Evolutionary conservation across 2,329 filamentous ascomycete genomes (phyloP).

Genomic region (Dichotomopilus funicola): DNA sequence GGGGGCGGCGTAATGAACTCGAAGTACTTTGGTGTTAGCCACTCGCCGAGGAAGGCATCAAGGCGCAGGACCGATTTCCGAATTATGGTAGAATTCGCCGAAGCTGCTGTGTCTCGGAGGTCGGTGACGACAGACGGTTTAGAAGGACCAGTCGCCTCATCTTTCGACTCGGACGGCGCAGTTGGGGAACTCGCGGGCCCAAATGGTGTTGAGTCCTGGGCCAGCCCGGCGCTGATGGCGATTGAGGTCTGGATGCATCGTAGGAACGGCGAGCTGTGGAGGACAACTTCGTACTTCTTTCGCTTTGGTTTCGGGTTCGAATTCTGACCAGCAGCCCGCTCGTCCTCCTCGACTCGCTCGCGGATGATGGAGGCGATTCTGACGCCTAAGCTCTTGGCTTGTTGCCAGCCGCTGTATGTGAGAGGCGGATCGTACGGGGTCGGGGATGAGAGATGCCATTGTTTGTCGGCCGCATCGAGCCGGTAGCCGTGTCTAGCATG

Average conservation of each 20-base stretch:
- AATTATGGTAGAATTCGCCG: conserved; percentile 23
- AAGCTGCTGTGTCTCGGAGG: not conserved
- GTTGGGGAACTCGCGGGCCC: conserved; percentile 4
- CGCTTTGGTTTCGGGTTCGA: conserved; percentile 28
- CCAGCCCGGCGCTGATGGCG: conserved; percentile 78
- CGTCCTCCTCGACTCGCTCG: conserved; percentile 42
- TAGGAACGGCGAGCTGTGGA: conserved; percentile 91
- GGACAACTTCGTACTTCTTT: conserved; percentile 67
- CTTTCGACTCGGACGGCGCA: conserved; percentile 24
- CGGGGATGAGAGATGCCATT: conserved; percentile 89
- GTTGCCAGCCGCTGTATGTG: conserved; percentile 89
- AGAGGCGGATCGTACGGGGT: conserved; percentile 94
- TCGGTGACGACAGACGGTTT: conserved; percentile 17
- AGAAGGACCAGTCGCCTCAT: conserved; percentile 23
- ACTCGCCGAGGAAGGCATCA: conserved; percentile 91
- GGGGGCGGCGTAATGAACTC: conserved; percentile 88
- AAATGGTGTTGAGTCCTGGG: conserved; percentile 46
- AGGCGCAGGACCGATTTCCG: conserved; percentile 65
- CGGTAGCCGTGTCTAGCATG: conserved; percentile 73
- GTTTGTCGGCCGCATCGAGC: conserved; percentile 87
- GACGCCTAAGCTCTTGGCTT: conserved; percentile 72
- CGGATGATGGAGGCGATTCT: conserved; percentile 71
- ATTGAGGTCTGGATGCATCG: conserved; percentile 90
- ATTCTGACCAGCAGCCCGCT: conserved; percentile 31
- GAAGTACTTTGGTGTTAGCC: conserved; percentile 90